Percentiles rank a stretch among this genome's conserved stretches.
Conservation (phyloP, 768 basidiomycete genomes). For the Trametopsis cervina region DNA sequence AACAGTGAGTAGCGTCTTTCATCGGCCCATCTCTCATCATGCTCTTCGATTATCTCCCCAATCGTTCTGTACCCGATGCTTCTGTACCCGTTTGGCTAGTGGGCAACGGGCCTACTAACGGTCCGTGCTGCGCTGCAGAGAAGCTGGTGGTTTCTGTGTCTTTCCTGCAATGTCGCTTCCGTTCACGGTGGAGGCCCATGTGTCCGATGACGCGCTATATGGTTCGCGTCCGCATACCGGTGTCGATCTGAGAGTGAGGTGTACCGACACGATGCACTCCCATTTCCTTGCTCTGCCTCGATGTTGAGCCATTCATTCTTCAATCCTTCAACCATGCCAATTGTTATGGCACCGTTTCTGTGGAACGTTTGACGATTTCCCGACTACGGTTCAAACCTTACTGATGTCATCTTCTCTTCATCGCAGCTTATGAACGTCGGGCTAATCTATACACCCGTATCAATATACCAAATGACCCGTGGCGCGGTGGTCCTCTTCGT, state of each 20-base stretch:
- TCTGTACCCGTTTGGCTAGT: no score
- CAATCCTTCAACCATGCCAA: neutral
- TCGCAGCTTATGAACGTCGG: slow-evolving; percentile 86
- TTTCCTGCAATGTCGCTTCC: no score
- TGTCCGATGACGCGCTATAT: no score
- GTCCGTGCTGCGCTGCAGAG: neutral
- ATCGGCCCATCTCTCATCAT: slow-evolving; percentile 2
- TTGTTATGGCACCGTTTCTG: no score
- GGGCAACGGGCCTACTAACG: neutral
- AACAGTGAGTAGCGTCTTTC: slow-evolving; percentile 48
- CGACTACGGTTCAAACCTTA: no score
- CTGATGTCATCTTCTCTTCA: neutral
- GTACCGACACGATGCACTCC: no score
- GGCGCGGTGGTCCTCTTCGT: slow-evolving; percentile 94
- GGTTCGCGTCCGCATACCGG: no score
- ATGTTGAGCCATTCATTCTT: neutral
- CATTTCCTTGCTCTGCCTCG: no score
- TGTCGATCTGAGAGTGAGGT: no score
- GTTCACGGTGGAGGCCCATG: no score
- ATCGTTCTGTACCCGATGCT: neutral
- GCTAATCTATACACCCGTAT: slow-evolving; percentile 92
- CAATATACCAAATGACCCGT: slow-evolving; percentile 95
- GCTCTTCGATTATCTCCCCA: neutral
- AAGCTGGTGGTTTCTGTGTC: neutral
- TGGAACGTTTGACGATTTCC: no score